These are phyloP conservation scores for Haplographium delicatum DNA, from an alignment of 495 filamentous ascomycete species.

Conservation along the genomic window DNA sequence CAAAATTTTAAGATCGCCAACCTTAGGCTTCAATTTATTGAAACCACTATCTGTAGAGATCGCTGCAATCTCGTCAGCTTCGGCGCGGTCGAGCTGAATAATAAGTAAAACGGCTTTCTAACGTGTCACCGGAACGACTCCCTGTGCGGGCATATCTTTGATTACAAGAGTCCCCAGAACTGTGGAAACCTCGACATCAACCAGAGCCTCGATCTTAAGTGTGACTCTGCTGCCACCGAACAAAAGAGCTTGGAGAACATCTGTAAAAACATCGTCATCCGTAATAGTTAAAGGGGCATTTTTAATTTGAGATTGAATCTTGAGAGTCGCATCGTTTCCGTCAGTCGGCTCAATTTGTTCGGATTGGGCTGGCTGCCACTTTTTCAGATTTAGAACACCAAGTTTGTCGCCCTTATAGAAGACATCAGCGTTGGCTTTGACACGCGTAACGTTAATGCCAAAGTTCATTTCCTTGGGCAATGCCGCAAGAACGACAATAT, in stretches of 20 bases:
- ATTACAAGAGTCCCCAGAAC: conserved; percentile 73
- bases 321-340: conserved; percentile 47
- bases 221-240: conserved; percentile 61
- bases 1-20: conserved; percentile 59
- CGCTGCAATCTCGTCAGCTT: conserved; percentile 29
- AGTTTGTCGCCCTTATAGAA: conserved; percentile 70
- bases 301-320: conserved; percentile 67
- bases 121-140: conserved; percentile 85
- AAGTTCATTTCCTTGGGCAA: conserved; percentile 86
- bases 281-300: conserved; percentile 79
- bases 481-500: conserved; percentile 67
- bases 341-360: conserved; percentile 50
- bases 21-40: conserved; percentile 45
- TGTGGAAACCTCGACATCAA: conserved; percentile 76
- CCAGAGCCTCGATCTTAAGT: conserved; percentile 69
- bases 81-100: conserved; percentile 15
- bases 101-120: conserved; percentile 30
- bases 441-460: conserved; percentile 62
- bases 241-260: conserved; percentile 68
- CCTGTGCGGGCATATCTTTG: conserved; percentile 77
- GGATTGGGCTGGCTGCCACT: conserved; percentile 87
- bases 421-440: conserved; percentile 73
- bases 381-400: conserved; percentile 64
- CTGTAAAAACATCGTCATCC: conserved; percentile 65
- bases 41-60: conserved; percentile 33